A percentile compares a stretch with the other conserved stretches of the same genome.
phyloP scores from a whole-genome alignment of 2,329 filamentous ascomycete genomes.

The Penicillium olsonii region DNA sequence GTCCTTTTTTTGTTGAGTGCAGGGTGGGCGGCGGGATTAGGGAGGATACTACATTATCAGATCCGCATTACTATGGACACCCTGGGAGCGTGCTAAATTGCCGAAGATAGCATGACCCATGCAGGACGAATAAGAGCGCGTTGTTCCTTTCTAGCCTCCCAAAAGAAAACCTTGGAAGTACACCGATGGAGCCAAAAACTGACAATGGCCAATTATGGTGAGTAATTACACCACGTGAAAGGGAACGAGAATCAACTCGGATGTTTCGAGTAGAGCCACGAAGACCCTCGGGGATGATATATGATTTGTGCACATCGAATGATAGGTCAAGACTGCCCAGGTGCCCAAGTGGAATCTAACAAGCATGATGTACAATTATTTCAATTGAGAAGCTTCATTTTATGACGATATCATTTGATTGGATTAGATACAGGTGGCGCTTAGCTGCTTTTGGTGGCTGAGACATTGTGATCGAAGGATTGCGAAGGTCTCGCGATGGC shows the following conservation, averaged over 20 bases:
- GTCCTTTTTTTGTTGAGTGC: not conserved
- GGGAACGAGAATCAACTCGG: no score
- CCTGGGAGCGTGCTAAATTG: not conserved
- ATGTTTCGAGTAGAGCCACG: no score
- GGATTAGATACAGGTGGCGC: no score
- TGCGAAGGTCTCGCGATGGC: not conserved
- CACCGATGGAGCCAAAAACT: no score
- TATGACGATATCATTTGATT: not conserved
- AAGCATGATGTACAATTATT: not conserved
- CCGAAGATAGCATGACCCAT: not conserved
- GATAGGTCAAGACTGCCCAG: not conserved
- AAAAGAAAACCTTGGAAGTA: not conserved
- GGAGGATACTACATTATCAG: not conserved
- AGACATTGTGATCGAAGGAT: not conserved
- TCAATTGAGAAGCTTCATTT: not conserved
- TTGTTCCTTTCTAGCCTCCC: not conserved
- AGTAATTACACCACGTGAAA: no score
- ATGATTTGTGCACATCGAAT: slow-evolving; percentile 3
- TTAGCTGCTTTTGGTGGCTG: not conserved
- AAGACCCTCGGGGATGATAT: no score
- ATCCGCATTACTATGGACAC: not conserved
- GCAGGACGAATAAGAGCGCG: not conserved
- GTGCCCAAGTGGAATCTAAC: slow-evolving; percentile 5
- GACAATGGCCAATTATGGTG: no score
- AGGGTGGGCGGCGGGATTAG: not conserved